Conservation (phyloP, 768 basidiomycete species). For the Panaeolus cyanescens region DNA sequence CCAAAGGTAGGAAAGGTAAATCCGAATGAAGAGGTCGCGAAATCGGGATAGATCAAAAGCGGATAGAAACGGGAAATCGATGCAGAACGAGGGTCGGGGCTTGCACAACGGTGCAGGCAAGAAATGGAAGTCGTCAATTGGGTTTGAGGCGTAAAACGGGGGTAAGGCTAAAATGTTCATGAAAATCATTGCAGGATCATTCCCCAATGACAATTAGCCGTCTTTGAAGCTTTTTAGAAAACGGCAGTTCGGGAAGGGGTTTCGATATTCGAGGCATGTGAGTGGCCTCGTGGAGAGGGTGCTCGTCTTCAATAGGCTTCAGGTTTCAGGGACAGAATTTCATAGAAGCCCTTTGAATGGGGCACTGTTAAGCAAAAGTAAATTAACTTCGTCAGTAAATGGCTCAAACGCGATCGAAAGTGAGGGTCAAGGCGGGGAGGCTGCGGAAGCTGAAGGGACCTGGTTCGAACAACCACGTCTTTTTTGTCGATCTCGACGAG, state of each 20-base stretch:
- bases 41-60: background rate
- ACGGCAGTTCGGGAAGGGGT: too few relatives aligned
- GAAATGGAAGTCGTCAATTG: background rate
- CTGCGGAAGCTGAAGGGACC: background rate
- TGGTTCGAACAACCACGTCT: background rate
- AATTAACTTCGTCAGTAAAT: constrained; percentile 3
- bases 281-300: background rate
- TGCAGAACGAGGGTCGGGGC: background rate
- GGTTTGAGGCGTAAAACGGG: background rate
- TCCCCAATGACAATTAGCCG: background rate
- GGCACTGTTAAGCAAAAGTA: background rate
- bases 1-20: background rate
- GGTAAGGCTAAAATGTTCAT: background rate
- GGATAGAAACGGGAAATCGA: background rate
- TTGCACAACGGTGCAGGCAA: background rate
- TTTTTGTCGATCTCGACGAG: background rate
- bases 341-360: background rate
- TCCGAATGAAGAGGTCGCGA: background rate
- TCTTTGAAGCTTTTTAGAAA: too few relatives aligned
- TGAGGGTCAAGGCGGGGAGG: background rate
- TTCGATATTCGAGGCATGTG: background rate
- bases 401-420: background rate
- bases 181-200: background rate
- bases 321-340: background rate
- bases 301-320: too few relatives aligned